phyloP scores from a whole-genome alignment of 139 green algal species.

The Chlamydomonas sp. region DNA sequence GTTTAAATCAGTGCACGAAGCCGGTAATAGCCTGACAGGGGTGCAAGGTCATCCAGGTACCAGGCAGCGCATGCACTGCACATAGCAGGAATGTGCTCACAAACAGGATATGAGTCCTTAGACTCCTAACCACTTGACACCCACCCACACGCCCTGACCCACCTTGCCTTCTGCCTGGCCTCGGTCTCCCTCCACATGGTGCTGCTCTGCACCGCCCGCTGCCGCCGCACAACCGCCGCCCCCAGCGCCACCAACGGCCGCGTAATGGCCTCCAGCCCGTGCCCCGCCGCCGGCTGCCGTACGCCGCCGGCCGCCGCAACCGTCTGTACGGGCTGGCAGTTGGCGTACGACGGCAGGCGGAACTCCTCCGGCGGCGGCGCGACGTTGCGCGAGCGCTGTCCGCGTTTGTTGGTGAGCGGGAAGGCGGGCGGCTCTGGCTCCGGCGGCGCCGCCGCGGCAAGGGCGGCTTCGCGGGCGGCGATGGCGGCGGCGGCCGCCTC shows the following conservation, averaged over 20 bases:
- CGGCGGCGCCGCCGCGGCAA: too few species aligned
- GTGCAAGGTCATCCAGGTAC: too few species aligned
- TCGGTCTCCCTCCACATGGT: conserved; percentile 12
- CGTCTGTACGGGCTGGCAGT: not conserved
- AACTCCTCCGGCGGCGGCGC: not conserved
- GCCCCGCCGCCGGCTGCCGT: not conserved
- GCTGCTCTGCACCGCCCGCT: not conserved
- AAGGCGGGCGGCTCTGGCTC: not conserved
- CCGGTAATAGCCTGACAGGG: too few species aligned
- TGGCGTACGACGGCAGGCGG: conserved; percentile 17
- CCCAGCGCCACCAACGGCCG: conserved; percentile 9
- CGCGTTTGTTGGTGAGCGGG: not conserved
- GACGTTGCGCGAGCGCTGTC: conserved; percentile 26
- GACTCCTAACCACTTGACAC: not conserved
- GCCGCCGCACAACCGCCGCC: conserved; percentile 16
- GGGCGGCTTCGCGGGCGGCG: too few species aligned
- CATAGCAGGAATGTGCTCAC: too few species aligned
- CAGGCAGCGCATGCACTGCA: too few species aligned
- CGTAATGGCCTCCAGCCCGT: not conserved
- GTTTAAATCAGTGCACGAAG: too few species aligned
- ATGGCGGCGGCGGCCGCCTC: too few species aligned
- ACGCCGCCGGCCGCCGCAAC: not conserved
- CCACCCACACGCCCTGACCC: not conserved
- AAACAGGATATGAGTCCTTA: too few species aligned
- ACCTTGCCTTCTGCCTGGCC: conserved; percentile 3